Conservation (phyloP, 768 basidiomycete genomes). For the Cyathus striatus region DNA sequence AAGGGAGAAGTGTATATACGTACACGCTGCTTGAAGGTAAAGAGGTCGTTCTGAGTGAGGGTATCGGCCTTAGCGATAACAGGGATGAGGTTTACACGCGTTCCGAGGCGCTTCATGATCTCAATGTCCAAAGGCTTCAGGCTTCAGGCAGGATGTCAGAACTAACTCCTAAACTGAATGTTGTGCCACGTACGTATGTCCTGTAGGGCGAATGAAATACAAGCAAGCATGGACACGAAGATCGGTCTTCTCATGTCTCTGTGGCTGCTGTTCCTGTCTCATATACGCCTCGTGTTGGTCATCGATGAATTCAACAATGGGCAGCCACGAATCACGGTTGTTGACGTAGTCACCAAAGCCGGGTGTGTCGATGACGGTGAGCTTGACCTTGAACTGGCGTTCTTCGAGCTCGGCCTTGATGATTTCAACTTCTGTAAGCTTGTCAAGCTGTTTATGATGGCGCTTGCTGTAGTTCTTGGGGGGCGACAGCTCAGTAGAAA, state of each 20-base stretch:
- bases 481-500: slow-evolving; percentile 93
- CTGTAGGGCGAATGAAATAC: slow-evolving; percentile 95
- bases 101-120: slow-evolving; percentile 99
- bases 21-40: slow-evolving; percentile 90
- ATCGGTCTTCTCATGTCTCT: slow-evolving; percentile 90
- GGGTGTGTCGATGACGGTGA: slow-evolving; percentile 97
- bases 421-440: slow-evolving; percentile 97
- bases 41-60: slow-evolving; percentile 88
- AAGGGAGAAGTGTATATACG: slow-evolving; percentile 15
- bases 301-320: slow-evolving; percentile 97
- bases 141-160: slow-evolving; percentile 29
- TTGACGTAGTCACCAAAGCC: slow-evolving; percentile 99
- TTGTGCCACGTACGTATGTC: slow-evolving; percentile 75
- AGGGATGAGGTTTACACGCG: slow-evolving; percentile 96
- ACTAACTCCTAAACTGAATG: slow-evolving; percentile 2
- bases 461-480: slow-evolving; percentile 86
- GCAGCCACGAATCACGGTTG: slow-evolving; percentile 98
- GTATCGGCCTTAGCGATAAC: slow-evolving; percentile 98
- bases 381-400: slow-evolving; percentile 98
- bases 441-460: slow-evolving; percentile 95
- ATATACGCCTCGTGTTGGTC: slow-evolving; percentile 95
- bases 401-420: slow-evolving; percentile 99
- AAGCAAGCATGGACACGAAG: slow-evolving; percentile 94
- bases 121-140: slow-evolving; percentile 98
- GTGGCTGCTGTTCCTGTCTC: slow-evolving; percentile 99